Conservation (phyloP, 2,329 filamentous ascomycete genomes). For the Neopestalotiopsis clavispora region DNA sequence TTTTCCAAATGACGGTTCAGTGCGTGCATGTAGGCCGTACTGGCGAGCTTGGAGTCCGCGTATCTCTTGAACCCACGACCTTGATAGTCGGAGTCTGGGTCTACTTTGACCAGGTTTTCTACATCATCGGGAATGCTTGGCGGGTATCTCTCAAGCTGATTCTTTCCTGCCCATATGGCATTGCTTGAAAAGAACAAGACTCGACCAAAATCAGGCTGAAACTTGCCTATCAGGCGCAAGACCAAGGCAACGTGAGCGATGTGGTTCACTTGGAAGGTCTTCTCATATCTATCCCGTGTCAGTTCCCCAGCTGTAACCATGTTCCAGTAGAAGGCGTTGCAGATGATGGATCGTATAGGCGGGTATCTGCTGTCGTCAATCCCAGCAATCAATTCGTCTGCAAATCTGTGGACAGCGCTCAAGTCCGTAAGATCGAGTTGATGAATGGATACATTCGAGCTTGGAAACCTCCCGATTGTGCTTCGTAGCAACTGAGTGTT, state of each 20-base stretch:
- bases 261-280: conserved; percentile 2
- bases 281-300: not conserved
- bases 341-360: not conserved
- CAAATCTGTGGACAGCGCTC: not conserved
- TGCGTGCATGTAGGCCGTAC: conserved; percentile 13
- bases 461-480: not conserved
- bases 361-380: not conserved
- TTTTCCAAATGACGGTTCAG: conserved; percentile 18
- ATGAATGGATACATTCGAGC: not conserved
- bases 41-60: conserved; percentile 9
- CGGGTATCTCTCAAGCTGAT: conserved; percentile 7
- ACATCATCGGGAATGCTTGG: not conserved
- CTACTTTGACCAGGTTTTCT: not conserved
- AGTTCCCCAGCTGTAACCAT: not conserved
- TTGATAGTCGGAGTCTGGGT: conserved; percentile 2
- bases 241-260: conserved; percentile 1
- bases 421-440: not conserved
- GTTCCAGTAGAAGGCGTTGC: not conserved
- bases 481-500: not conserved
- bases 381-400: not conserved
- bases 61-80: conserved; percentile 9
- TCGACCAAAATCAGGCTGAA: not conserved
- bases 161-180: conserved; percentile 8
- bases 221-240: not conserved
- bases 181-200: not conserved